Percentiles rank a stretch among this genome's conserved stretches.
phyloP scores from a whole-genome alignment of 257 asterid genomes.

The Petunia axillaris region DNA sequence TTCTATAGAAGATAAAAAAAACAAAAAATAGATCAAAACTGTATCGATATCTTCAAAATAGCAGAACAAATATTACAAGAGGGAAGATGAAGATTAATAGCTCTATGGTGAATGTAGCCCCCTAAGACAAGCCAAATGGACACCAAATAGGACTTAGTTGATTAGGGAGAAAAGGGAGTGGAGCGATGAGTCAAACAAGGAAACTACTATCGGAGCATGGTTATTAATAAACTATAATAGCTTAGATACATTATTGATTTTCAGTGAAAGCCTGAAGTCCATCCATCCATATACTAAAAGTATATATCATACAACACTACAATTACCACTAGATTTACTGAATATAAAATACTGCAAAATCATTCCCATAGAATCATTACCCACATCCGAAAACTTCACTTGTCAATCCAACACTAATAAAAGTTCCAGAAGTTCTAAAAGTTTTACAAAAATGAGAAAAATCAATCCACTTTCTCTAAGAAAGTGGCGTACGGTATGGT shows the following conservation, averaged over 20 bases:
- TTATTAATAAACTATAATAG: neutral
- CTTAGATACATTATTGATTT: neutral
- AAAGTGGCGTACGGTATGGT: too few species aligned
- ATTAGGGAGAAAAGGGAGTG: neutral
- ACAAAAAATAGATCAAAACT: neutral
- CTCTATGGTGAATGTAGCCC: neutral
- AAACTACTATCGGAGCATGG: neutral
- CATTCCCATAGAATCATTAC: neutral
- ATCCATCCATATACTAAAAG: neutral
- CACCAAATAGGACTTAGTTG: conserved; percentile 1
- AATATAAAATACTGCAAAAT: neutral
- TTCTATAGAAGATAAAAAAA: neutral
- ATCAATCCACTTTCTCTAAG: too few species aligned
- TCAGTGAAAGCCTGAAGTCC: neutral
- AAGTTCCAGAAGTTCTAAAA: too few species aligned
- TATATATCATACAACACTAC: neutral
- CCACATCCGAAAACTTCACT: neutral
- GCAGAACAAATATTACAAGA: neutral
- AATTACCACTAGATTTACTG: neutral
- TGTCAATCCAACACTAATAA: neutral
- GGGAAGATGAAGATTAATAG: neutral
- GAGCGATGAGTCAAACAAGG: neutral
- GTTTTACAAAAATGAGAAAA: too few species aligned
- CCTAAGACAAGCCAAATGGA: neutral
- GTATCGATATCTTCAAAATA: neutral